A percentile compares a stretch with the other conserved stretches of the same genome.
phyloP scores from a whole-genome alignment of 805 yeast genomes.

The Barnettozyma botsteinii region DNA sequence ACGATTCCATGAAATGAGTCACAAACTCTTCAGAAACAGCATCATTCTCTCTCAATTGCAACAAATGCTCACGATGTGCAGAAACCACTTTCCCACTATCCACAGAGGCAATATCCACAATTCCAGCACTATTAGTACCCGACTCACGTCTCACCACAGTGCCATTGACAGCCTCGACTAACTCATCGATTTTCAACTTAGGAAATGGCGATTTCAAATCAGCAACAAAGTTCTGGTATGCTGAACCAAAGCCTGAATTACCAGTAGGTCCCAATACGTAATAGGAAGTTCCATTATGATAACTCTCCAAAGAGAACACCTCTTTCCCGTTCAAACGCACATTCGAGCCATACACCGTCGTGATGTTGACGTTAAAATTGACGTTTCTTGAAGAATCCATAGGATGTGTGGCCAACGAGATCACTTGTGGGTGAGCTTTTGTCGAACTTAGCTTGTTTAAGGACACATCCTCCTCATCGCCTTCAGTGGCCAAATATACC shows the following conservation, averaged over 20 bases:
- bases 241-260: slow-evolving; percentile 40
- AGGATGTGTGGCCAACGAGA: slow-evolving; percentile 13
- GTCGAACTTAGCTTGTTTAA: slow-evolving; percentile 7
- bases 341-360: slow-evolving; percentile 18
- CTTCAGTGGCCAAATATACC: slow-evolving; percentile 14
- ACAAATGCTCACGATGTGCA: background rate
- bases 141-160: slow-evolving; percentile 22
- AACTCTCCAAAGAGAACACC: slow-evolving; percentile 19
- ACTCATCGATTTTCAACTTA: slow-evolving; percentile 26
- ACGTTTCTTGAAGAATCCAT: slow-evolving; percentile 10
- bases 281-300: slow-evolving; percentile 41
- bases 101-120: background rate
- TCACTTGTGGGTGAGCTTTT: slow-evolving; percentile 18
- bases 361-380: slow-evolving; percentile 16
- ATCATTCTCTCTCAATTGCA: background rate
- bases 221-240: slow-evolving; percentile 26
- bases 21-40: background rate
- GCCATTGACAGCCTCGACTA: slow-evolving; percentile 32
- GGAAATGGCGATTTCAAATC: slow-evolving; percentile 20
- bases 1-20: background rate
- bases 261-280: slow-evolving; percentile 40
- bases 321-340: slow-evolving; percentile 16
- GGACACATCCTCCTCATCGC: background rate
- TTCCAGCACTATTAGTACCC: slow-evolving; percentile 8
- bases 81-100: background rate